These are phyloP conservation scores for Spathaspora sp. DNA, from an alignment of 1,139 yeast genomes.

Conservation along the genomic window DNA sequence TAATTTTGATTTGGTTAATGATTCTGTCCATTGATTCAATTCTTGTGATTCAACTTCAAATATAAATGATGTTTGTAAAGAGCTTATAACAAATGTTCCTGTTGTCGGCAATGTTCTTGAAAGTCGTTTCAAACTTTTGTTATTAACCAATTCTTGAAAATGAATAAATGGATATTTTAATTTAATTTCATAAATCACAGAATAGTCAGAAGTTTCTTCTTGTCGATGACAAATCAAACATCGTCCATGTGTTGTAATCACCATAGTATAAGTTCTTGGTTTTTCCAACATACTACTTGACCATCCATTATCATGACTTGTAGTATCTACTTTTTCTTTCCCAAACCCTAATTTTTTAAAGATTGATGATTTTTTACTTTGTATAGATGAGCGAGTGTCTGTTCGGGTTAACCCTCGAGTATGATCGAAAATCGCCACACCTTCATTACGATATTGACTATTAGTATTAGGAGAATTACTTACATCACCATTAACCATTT, in stretches of 20 bases:
- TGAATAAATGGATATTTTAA: slow-evolving; percentile 48
- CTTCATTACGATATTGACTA: slow-evolving; percentile 21
- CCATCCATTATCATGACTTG: slow-evolving; percentile 14
- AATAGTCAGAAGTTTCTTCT: slow-evolving; percentile 30
- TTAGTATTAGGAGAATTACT: slow-evolving; percentile 11
- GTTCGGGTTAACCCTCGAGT: background rate
- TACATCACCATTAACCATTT: slow-evolving; percentile 52
- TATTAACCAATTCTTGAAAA: slow-evolving; percentile 52
- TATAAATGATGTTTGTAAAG: slow-evolving; percentile 45
- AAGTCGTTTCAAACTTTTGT: slow-evolving; percentile 22
- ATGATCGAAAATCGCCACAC: slow-evolving; percentile 24
- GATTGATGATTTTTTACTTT: slow-evolving; percentile 16
- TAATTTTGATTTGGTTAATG: slow-evolving; percentile 49
- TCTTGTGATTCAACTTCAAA: slow-evolving; percentile 61
- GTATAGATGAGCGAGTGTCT: background rate
- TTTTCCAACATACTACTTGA: slow-evolving; percentile 29
- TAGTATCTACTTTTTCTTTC: slow-evolving; percentile 11
- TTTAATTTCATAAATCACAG: slow-evolving; percentile 49
- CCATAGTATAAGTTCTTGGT: slow-evolving; percentile 43
- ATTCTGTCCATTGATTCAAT: slow-evolving; percentile 55
- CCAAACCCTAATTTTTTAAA: slow-evolving; percentile 33
- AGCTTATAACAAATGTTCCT: slow-evolving; percentile 55
- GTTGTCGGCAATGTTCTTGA: slow-evolving; percentile 33
- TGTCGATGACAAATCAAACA: slow-evolving; percentile 47
- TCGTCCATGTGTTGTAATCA: slow-evolving; percentile 58